Percentiles rank a stretch among this genome's conserved stretches.
phyloP scores from a whole-genome alignment of 2,329 filamentous ascomycete genomes.

The Penicillium fuscoglaucum region DNA sequence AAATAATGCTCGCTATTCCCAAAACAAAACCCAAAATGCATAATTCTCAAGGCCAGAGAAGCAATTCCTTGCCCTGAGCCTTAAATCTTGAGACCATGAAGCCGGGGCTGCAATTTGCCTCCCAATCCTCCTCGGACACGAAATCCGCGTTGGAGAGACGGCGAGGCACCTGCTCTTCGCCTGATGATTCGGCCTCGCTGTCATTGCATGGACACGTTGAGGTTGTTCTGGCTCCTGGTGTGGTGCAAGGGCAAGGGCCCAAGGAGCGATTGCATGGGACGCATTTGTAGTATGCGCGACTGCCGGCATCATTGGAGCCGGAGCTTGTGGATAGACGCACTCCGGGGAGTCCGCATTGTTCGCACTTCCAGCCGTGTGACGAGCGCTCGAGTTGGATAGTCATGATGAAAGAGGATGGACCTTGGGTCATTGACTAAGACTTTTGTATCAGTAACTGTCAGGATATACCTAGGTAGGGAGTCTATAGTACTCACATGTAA shows the following conservation, averaged over 20 bases:
- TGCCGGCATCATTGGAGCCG: neutral
- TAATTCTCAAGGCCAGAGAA: neutral
- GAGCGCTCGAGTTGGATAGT: neutral
- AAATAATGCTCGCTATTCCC: conserved; percentile 2
- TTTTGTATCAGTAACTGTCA: neutral
- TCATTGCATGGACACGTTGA: neutral
- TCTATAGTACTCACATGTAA: neutral
- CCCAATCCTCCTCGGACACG: neutral
- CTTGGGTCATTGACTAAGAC: neutral
- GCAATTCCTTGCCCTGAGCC: neutral
- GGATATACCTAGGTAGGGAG: neutral
- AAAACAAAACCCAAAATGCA: neutral
- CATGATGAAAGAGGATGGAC: neutral
- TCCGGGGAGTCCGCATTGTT: neutral
- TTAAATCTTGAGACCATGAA: conserved; percentile 2
- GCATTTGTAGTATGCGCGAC: neutral
- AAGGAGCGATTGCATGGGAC: neutral
- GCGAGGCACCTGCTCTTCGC: neutral
- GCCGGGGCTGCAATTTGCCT: neutral
- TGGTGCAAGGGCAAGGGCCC: neutral
- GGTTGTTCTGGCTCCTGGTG: neutral
- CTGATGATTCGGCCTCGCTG: neutral
- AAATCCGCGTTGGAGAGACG: neutral
- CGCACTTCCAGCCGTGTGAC: neutral
- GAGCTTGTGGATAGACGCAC: neutral